A percentile compares a stretch with the other conserved stretches of the same genome.
phyloP scores from a whole-genome alignment of 2,329 filamentous ascomycete species.

The Arthrinium phaeospermum region DNA sequence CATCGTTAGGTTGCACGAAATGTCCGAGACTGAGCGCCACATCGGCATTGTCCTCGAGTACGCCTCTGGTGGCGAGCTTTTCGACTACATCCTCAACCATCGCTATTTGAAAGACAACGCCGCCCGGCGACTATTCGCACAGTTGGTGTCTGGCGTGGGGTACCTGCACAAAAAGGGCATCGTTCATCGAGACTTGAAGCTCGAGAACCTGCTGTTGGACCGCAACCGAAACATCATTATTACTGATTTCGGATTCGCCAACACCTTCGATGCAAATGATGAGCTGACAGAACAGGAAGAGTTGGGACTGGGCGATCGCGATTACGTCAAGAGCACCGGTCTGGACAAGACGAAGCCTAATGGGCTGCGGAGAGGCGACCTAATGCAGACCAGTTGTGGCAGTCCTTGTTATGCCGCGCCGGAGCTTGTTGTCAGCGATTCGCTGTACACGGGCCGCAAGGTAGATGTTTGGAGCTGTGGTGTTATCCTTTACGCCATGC shows the following conservation, averaged over 20 bases:
- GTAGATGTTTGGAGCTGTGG: conserved; percentile 99
- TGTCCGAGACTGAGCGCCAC: conserved; percentile 96
- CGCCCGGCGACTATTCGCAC: conserved; percentile 89
- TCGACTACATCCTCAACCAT: conserved; percentile 97
- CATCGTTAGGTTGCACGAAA: conserved; percentile 95
- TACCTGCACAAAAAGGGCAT: conserved; percentile 99
- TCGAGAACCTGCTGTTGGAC: conserved; percentile 94
- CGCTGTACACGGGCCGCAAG: conserved; percentile 94
- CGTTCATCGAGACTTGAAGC: conserved; percentile 93
- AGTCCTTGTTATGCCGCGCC: conserved; percentile 98
- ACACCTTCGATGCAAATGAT: conserved; percentile 90
- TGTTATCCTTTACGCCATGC: conserved; percentile 98
- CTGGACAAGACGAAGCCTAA: conserved; percentile 79
- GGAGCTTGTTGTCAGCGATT: conserved; percentile 96
- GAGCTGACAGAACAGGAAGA: conserved; percentile 91
- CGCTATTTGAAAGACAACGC: conserved; percentile 94
- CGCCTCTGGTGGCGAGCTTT: conserved; percentile 94
- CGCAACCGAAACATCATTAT: conserved; percentile 99
- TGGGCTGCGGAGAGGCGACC: conserved; percentile 82
- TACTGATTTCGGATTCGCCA: conserved; percentile 98
- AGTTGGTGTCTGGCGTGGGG: conserved; percentile 93
- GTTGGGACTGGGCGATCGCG: conserved; percentile 82
- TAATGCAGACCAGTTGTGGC: conserved; percentile 99
- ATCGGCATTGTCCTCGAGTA: conserved; percentile 99
- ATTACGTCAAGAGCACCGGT: conserved; percentile 85